Conservation (phyloP, 257 asterid species). For the Nicotiana tabacum region DNA sequence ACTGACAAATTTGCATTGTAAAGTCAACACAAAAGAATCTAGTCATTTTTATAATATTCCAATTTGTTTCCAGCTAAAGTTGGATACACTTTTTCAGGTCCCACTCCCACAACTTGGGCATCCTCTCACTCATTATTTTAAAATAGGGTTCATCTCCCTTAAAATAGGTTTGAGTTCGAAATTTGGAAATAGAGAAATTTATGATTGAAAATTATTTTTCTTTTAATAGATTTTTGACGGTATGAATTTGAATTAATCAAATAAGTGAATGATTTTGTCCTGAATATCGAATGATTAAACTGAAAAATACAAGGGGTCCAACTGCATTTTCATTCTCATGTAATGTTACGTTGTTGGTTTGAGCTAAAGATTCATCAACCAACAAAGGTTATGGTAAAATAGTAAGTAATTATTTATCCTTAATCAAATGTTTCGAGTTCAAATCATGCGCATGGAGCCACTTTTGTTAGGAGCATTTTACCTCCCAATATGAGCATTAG, state of each 20-base stretch:
- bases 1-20: not conserved
- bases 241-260: not conserved
- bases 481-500: too few species aligned
- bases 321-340: not conserved
- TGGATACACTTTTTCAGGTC: not conserved
- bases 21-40: not conserved
- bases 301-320: not conserved
- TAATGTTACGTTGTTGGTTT: too few species aligned
- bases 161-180: not conserved
- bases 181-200: not conserved
- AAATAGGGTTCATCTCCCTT: too few species aligned
- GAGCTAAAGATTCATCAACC: too few species aligned
- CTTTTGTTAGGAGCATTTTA: too few species aligned
- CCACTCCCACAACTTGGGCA: not conserved
- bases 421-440: too few species aligned
- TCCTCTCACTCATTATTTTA: not conserved
- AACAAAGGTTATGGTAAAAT: too few species aligned
- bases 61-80: not conserved
- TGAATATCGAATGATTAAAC: not conserved
- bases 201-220: not conserved
- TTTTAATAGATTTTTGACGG: not conserved
- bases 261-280: accelerated
- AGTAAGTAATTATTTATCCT: too few species aligned
- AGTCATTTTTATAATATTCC: not conserved
- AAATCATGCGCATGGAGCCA: too few species aligned